A percentile compares a stretch with the other conserved stretches of the same genome.
phyloP scores from a whole-genome alignment of 495 filamentous ascomycete species.

The Glutinoglossum americanum region DNA sequence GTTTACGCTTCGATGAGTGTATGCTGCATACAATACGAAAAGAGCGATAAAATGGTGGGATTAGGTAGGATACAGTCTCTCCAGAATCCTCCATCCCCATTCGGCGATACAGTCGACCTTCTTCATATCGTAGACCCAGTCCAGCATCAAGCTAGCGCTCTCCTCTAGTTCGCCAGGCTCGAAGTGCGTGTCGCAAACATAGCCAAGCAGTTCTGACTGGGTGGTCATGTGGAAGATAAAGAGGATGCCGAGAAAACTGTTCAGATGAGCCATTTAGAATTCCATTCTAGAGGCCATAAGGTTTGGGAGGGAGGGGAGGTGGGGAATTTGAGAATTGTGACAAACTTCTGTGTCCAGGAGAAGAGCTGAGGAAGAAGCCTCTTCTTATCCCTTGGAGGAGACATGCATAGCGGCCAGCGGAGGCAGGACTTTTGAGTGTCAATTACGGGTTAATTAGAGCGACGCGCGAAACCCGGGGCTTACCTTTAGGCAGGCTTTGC shows the following conservation, averaged over 20 bases:
- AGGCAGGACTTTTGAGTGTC: conserved; percentile 15
- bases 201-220: conserved; percentile 23
- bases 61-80: conserved; percentile 1
- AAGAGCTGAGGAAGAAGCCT: conserved; percentile 33
- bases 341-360: conserved; percentile 31
- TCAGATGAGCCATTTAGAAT: background rate
- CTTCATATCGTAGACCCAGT: conserved; percentile 5
- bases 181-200: conserved; percentile 17
- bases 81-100: conserved; percentile 1
- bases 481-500: conserved; percentile 27
- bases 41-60: background rate
- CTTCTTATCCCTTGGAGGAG: conserved; percentile 31
- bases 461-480: background rate
- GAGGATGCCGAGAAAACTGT: conserved; percentile 27
- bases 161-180: conserved; percentile 5
- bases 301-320: background rate
- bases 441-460: background rate
- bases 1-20: no score
- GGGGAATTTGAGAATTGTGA: background rate
- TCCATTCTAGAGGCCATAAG: background rate
- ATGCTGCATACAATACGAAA: background rate
- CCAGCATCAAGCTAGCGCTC: conserved; percentile 5
- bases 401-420: conserved; percentile 35
- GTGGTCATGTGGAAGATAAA: conserved; percentile 29
- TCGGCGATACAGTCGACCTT: conserved; percentile 1